Percentiles rank a stretch among this genome's conserved stretches.
phyloP scores from a whole-genome alignment of 768 basidiomycete genomes.

The Rossbeevera mucosa region DNA sequence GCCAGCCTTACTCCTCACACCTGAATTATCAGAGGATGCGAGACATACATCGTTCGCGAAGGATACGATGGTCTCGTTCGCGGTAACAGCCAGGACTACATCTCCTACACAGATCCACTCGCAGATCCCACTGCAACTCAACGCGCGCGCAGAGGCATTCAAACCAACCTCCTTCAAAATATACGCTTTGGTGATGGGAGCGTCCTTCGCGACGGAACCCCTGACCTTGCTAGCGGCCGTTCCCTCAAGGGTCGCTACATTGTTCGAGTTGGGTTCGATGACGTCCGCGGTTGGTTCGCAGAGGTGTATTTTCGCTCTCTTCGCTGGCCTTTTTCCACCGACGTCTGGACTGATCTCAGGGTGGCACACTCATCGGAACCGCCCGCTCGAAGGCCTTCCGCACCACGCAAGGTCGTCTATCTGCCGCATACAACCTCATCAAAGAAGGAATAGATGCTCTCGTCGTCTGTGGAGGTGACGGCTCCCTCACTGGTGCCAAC shows the following conservation, averaged over 20 bases:
- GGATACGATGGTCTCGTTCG: conserved; percentile 97
- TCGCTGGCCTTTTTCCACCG: not conserved
- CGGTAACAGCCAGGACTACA: conserved; percentile 53
- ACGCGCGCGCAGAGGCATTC: conserved; percentile 18
- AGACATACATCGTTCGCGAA: conserved; percentile 94
- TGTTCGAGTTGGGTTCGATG: conserved; percentile 96
- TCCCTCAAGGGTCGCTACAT: conserved; percentile 90
- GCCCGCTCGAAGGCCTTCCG: conserved; percentile 83
- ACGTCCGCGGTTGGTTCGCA: conserved; percentile 92
- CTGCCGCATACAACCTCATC: conserved; percentile 87
- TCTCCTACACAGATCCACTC: conserved; percentile 26
- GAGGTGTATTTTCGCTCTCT: conserved; percentile 49
- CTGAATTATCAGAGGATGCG: conserved; percentile 69
- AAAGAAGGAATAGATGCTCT: conserved; percentile 97
- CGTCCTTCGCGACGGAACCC: conserved; percentile 75
- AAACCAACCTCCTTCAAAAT: conserved; percentile 54
- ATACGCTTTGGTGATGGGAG: conserved; percentile 80
- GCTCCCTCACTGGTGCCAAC: conserved; percentile 94
- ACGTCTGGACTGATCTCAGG: conserved; percentile 39
- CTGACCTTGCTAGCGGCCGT: conserved; percentile 60
- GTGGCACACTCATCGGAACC: conserved; percentile 95
- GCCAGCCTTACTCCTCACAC: not conserved
- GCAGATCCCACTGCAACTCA: conserved; percentile 23
- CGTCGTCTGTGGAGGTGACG: conserved; percentile 96
- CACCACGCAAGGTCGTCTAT: conserved; percentile 80